Percentiles rank a stretch among this genome's conserved stretches.
Evolutionary conservation across 768 basidiomycete species (phyloP).

Genomic region (Gloeophyllum trabeum): DNA sequence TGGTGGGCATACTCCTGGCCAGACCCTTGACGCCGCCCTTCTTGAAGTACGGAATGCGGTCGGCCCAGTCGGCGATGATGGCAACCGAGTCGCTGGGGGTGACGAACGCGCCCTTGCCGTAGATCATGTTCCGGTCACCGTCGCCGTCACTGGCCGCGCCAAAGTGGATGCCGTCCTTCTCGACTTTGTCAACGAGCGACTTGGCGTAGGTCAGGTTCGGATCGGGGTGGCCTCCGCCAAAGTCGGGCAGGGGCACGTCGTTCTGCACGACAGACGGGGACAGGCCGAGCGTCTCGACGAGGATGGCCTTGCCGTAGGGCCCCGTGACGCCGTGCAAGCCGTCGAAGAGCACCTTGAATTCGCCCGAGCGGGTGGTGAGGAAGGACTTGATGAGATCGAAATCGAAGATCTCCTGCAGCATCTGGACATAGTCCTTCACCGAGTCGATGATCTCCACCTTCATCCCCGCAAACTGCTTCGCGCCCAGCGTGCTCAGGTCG

Average conservation of each 20-base stretch:
- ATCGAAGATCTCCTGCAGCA: slow-evolving; percentile 88
- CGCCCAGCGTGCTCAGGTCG: slow-evolving; percentile 76
- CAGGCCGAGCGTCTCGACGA: slow-evolving; percentile 76
- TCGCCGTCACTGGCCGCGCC: slow-evolving; percentile 98
- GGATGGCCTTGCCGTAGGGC: slow-evolving; percentile 85
- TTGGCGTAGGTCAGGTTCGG: slow-evolving; percentile 98
- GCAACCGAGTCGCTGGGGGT: slow-evolving; percentile 97
- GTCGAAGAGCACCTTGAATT: slow-evolving; percentile 88
- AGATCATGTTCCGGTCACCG: slow-evolving; percentile 99
- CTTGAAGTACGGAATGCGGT: slow-evolving; percentile 87
- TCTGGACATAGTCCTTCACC: slow-evolving; percentile 74
- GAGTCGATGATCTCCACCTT: slow-evolving; percentile 90
- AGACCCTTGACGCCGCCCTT: slow-evolving; percentile 88
- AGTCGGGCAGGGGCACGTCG: slow-evolving; percentile 85
- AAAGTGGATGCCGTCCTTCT: slow-evolving; percentile 75
- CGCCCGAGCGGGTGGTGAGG: slow-evolving; percentile 54
- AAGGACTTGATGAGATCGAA: slow-evolving; percentile 87
- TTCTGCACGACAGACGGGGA: slow-evolving; percentile 79
- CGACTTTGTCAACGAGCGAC: slow-evolving; percentile 85
- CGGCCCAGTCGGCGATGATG: slow-evolving; percentile 94
- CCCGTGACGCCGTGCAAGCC: slow-evolving; percentile 96
- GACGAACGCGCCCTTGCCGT: slow-evolving; percentile 95
- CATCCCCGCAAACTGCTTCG: slow-evolving; percentile 70
- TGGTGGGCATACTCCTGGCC: slow-evolving; percentile 96
- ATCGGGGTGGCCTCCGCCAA: slow-evolving; percentile 96